Conservation (phyloP, 1,139 yeast genomes). For the Protomyces inouyei region DNA sequence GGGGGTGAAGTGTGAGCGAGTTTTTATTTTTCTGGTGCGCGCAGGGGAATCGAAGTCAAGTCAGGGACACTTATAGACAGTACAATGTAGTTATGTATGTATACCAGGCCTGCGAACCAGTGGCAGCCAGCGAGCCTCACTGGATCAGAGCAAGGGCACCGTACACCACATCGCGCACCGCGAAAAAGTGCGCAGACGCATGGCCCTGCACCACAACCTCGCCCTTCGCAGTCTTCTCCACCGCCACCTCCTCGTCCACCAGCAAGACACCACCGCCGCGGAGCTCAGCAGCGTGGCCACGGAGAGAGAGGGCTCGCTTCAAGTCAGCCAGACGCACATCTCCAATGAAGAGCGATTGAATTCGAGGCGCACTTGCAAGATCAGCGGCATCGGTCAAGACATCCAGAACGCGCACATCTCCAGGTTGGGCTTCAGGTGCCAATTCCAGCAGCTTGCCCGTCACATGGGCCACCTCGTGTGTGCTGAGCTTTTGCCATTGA, state of each 20-base stretch:
- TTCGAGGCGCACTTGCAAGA: slow-evolving; percentile 38
- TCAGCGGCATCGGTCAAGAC: slow-evolving; percentile 37
- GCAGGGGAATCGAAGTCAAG: background rate
- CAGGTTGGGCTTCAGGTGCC: slow-evolving; percentile 30
- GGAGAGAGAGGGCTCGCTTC: slow-evolving; percentile 54
- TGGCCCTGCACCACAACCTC: slow-evolving; percentile 76
- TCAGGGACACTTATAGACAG: background rate
- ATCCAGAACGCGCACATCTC: slow-evolving; percentile 33
- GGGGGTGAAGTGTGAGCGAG: background rate
- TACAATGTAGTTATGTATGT: background rate
- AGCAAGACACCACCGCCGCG: slow-evolving; percentile 90
- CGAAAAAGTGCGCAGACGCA: slow-evolving; percentile 9
- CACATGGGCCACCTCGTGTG: slow-evolving; percentile 77
- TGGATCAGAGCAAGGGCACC: slow-evolving; percentile 10
- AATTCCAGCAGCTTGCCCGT: slow-evolving; percentile 46
- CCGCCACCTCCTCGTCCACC: slow-evolving; percentile 69
- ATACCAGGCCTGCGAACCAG: background rate
- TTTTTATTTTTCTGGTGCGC: background rate
- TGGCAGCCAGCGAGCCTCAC: background rate
- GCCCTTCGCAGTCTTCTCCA: slow-evolving; percentile 75
- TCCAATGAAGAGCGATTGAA: slow-evolving; percentile 66
- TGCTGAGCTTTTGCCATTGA: slow-evolving; percentile 81
- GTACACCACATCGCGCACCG: slow-evolving; percentile 14
- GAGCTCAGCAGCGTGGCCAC: slow-evolving; percentile 74
- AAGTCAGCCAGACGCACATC: slow-evolving; percentile 80